A percentile compares a stretch with the other conserved stretches of the same genome.
These are phyloP conservation scores for Pythium utonaiense DNA, from an alignment of 352 stramenopile genomes.

Conservation along the genomic window DNA sequence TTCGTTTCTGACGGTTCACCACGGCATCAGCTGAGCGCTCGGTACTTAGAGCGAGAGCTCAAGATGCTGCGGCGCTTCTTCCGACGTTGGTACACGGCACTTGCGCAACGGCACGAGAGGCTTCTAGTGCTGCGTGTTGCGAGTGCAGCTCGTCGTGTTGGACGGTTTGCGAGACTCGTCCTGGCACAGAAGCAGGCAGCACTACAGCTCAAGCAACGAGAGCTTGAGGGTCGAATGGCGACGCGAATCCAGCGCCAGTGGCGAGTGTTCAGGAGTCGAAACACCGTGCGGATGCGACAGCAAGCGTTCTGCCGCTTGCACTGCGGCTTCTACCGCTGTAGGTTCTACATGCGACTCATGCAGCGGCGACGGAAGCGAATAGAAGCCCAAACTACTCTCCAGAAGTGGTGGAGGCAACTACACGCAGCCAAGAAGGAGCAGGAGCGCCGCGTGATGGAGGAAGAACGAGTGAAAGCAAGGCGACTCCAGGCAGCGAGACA, in stretches of 20 bases:
- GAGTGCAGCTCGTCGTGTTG: constrained; percentile 4
- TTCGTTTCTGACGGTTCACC: background rate
- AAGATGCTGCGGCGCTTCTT: constrained; percentile 67
- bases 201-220: background rate
- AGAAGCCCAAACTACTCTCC: constrained; percentile 31
- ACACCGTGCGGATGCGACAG: background rate
- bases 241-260: constrained; percentile 13
- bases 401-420: constrained; percentile 41
- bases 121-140: background rate
- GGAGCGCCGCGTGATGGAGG: constrained; percentile 24
- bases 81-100: constrained; percentile 31
- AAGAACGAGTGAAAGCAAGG: constrained; percentile 9
- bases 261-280: background rate
- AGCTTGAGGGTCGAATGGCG: background rate
- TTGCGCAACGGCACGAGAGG: constrained; percentile 17
- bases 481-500: background rate
- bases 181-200: background rate
- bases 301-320: constrained; percentile 35
- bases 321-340: constrained; percentile 38
- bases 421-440: constrained; percentile 5
- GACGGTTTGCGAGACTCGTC: background rate
- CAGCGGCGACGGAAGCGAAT: constrained; percentile 22
- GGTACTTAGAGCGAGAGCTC: constrained; percentile 58
- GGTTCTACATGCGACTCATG: constrained; percentile 36
- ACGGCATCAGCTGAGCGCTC: constrained; percentile 7